Conservation (phyloP, 2,329 filamentous ascomycete genomes). For the Sporothrix curviconia region DNA sequence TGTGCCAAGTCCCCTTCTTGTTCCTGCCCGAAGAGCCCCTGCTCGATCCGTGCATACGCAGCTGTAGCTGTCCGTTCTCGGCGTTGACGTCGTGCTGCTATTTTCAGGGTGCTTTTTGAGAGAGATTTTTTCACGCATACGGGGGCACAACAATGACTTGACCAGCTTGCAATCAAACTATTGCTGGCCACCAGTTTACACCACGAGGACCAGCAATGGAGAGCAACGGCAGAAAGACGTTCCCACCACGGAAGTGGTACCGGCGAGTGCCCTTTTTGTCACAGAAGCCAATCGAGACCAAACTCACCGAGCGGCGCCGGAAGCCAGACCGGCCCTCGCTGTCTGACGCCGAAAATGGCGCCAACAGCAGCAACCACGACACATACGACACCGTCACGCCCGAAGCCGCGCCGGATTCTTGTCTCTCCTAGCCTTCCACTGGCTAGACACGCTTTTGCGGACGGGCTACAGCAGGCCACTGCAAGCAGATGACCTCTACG, state of each 20-base stretch:
- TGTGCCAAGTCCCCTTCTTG: too few species aligned
- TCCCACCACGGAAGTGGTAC: conserved; percentile 28
- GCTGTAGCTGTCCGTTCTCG: too few species aligned
- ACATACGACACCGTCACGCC: conserved; percentile 16
- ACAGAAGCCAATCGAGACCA: conserved; percentile 22
- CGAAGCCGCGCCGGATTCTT: conserved; percentile 20
- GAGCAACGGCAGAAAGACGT: conserved; percentile 21
- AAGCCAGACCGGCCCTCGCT: neutral
- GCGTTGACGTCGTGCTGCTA: neutral
- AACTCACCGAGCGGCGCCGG: conserved; percentile 13
- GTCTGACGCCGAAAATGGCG: conserved; percentile 6
- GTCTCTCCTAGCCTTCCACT: conserved; percentile 22
- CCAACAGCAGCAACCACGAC: neutral
- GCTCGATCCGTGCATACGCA: too few species aligned
- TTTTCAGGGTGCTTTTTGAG: neutral
- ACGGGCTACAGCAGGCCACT: conserved; percentile 22
- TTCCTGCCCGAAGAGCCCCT: too few species aligned
- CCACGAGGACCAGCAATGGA: conserved; percentile 18
- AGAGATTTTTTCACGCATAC: neutral
- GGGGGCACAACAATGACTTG: neutral
- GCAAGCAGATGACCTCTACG: conserved; percentile 21
- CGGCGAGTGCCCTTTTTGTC: conserved; percentile 27
- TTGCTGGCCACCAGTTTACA: neutral
- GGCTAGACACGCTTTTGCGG: conserved; percentile 20
- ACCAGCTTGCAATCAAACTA: neutral